Evolutionary conservation across 345 rosid genomes (phyloP), one percentile per base, ranked within the genome.

Genomic region (Bruguiera gymnorhiza): DNA sequence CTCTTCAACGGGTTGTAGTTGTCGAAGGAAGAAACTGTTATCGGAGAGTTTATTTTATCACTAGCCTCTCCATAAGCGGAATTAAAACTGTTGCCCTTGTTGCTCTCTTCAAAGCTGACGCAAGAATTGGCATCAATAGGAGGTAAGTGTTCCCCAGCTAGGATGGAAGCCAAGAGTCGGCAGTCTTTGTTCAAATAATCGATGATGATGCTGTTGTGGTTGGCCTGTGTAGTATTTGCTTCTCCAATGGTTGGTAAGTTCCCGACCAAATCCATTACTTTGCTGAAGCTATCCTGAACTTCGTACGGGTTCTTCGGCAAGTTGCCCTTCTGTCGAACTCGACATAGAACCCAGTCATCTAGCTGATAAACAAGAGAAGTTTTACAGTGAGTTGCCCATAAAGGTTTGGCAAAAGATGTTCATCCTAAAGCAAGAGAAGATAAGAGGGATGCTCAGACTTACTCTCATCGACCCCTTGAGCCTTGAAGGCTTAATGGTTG

Each of bases 401-500:
- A 37, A 62, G 46, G 6, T 20, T 3, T 31, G 21, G 26, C 29
- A 19, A 7, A 23, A 53, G 43, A 37, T 37, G 43, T 37, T 37
- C 10, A 9, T 1, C 11, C 13, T 37, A 8, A 18, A 21, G 39
- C 13, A 50, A 63, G 63, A 32, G 30, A 31, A 39, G 10, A 39
- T 39, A 15, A 39, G 29, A 24, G 39, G n/a, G 15, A 39, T 39
- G 48, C 48, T 20, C 20, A 39, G 2, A 66, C 82, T 70, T 70
- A 90, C 96, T 77, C 93, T 86, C 93, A 90, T 88, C 1, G 91
- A 85, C 6, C 87, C 86, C 74, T 83, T 85, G 7, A 46, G 73
- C 31, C 76, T 80, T 0, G 84, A 69, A 60, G 83, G 78, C 65
- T 69, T 74, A 67, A 63, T 7, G 13, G 69, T 67, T 7, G 81